phyloP scores from a whole-genome alignment of 1,284 basidiomycete species.

The Leccinum subfulvum region DNA sequence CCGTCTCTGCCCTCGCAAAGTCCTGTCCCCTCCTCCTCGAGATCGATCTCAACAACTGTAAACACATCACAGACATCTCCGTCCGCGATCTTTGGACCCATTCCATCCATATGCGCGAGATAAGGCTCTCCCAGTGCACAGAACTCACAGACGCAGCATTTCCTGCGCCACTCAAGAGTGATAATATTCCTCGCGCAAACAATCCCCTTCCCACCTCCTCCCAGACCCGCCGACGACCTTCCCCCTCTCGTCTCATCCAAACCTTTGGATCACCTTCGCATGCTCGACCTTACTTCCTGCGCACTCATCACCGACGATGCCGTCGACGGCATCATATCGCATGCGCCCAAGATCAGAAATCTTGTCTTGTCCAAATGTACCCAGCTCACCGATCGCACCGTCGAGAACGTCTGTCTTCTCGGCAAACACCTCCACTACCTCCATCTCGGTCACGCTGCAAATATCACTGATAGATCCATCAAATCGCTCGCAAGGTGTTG shows the following conservation, averaged over 20 bases:
- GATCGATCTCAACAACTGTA: slow-evolving; percentile 88
- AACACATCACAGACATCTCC: slow-evolving; percentile 73
- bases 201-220: slow-evolving; percentile 52
- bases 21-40: slow-evolving; percentile 89
- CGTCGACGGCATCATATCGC: slow-evolving; percentile 85
- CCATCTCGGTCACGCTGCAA: slow-evolving; percentile 88
- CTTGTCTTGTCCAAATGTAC: slow-evolving; percentile 91
- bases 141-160: slow-evolving; percentile 86
- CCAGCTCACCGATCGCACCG: slow-evolving; percentile 80
- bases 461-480: slow-evolving; percentile 90
- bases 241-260: slow-evolving; percentile 62
- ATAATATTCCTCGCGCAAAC: slow-evolving; percentile 39
- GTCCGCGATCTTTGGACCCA: slow-evolving; percentile 85
- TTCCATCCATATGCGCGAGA: slow-evolving; percentile 84
- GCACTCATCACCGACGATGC: slow-evolving; percentile 82
- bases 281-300: slow-evolving; percentile 90
- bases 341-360: slow-evolving; percentile 89
- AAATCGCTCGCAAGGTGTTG: slow-evolving; percentile 83
- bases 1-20: slow-evolving; percentile 78
- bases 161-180: slow-evolving; percentile 60
- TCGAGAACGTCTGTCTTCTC: slow-evolving; percentile 82
- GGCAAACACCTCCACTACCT: slow-evolving; percentile 94
- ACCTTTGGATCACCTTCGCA: slow-evolving; percentile 79
- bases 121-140: slow-evolving; percentile 80
- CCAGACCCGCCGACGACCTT: slow-evolving; percentile 42